These are phyloP conservation scores for Aureobasidium sp. DNA, from an alignment of 2,329 filamentous ascomycete genomes.

Conservation along the genomic window DNA sequence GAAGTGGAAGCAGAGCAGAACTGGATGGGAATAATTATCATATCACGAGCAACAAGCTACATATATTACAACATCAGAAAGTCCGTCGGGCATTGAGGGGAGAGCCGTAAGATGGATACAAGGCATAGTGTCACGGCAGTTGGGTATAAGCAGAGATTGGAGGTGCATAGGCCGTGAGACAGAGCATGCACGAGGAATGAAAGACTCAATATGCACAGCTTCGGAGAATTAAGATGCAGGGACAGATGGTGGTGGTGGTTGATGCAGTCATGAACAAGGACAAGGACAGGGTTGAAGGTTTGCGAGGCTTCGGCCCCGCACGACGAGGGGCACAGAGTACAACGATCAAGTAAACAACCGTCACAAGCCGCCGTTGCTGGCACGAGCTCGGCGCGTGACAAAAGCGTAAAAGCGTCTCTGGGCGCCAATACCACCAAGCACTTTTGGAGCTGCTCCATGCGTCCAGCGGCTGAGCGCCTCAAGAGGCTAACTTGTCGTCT, in stretches of 20 bases:
- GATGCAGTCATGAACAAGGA: not conserved
- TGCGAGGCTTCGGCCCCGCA: not conserved
- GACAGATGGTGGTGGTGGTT: not conserved
- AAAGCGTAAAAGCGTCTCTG: not conserved
- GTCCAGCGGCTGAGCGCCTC: not conserved
- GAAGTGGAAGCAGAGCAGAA: not conserved
- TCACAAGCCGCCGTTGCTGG: not conserved
- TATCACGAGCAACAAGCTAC: not conserved
- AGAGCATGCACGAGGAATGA: not conserved
- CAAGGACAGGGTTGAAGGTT: not conserved
- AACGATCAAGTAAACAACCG: not conserved
- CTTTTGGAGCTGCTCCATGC: not conserved
- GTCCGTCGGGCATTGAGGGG: conserved; percentile 9
- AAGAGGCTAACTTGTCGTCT: not conserved
- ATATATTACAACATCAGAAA: not conserved
- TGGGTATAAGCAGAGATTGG: not conserved
- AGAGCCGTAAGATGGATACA: not conserved
- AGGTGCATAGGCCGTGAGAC: not conserved
- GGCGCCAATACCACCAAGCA: not conserved
- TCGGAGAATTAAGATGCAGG: conserved; percentile 5
- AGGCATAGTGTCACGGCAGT: conserved; percentile 2
- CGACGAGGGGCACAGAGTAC: not conserved
- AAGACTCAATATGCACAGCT: not conserved
- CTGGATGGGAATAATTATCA: not conserved
- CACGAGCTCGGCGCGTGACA: not conserved